These are phyloP conservation scores for Fusarium acutatum DNA, from an alignment of 2,329 filamentous ascomycete genomes.

Conservation along the genomic window DNA sequence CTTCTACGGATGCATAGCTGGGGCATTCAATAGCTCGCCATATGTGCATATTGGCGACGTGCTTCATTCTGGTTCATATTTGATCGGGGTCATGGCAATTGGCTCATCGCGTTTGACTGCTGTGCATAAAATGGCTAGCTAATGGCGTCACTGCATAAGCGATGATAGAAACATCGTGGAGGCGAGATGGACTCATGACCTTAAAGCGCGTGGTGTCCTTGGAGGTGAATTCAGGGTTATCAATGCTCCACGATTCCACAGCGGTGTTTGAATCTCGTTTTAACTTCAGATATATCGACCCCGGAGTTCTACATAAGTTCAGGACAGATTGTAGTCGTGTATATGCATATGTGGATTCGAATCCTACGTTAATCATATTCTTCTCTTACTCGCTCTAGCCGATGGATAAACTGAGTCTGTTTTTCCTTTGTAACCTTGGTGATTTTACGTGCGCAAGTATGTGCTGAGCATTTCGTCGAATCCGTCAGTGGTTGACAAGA, in stretches of 20 bases:
- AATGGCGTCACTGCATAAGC: not conserved
- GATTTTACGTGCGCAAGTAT: not conserved
- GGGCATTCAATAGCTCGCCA: not conserved
- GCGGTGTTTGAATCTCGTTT: not conserved
- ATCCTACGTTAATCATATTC: accelerated
- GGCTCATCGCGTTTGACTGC: not conserved
- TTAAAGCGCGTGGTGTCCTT: not conserved
- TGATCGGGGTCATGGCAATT: not conserved
- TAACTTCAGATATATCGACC: not conserved
- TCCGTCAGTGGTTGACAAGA: not conserved
- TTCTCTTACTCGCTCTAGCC: no score
- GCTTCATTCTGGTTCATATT: not conserved
- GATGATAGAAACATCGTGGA: not conserved
- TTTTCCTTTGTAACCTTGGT: not conserved
- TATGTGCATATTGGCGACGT: not conserved
- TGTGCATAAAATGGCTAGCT: not conserved
- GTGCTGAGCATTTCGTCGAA: not conserved
- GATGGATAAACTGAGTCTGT: accelerated
- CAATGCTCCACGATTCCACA: not conserved
- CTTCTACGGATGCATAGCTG: not conserved
- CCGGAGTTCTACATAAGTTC: not conserved
- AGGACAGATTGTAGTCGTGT: not conserved
- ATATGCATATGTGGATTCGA: not conserved
- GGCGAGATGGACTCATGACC: not conserved
- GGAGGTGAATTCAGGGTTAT: accelerated